A percentile compares a stretch with the other conserved stretches of the same genome.
Conservation (phyloP, 192 early-diverging fungal species). For the Gaertneriomyces semiglobifer region DNA sequence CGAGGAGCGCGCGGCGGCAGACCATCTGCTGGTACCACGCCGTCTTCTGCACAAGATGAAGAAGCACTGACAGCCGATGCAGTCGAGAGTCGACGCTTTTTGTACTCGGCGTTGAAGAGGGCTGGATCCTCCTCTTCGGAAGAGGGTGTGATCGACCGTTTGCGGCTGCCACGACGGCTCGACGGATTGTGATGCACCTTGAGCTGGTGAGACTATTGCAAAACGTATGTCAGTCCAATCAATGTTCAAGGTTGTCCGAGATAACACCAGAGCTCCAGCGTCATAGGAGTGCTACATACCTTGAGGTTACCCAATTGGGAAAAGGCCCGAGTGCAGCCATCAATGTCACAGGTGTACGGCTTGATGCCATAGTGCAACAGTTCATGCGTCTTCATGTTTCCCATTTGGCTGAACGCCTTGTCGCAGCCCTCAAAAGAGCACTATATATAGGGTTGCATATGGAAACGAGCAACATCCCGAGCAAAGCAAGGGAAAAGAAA, state of each 20-base stretch:
- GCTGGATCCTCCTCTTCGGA: conserved; percentile 14
- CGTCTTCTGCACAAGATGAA: neutral
- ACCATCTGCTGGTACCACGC: neutral
- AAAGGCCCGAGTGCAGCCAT: conserved; percentile 68
- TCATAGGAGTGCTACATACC: conserved; percentile 18
- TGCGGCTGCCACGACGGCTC: neutral
- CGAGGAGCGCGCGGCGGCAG: neutral
- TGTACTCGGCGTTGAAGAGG: neutral
- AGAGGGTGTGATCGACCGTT: conserved; percentile 11
- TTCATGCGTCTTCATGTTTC: conserved; percentile 81
- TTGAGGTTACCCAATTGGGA: conserved; percentile 66
- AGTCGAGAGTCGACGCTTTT: neutral
- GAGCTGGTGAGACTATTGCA: conserved; percentile 16
- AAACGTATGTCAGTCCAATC: neutral
- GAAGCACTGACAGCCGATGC: neutral
- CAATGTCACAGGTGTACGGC: conserved; percentile 66
- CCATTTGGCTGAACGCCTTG: conserved; percentile 77
- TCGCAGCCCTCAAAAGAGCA: conserved; percentile 66
- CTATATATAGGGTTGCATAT: conserved; percentile 2
- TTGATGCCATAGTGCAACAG: conserved; percentile 72
- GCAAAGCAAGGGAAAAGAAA: conserved; percentile 11
- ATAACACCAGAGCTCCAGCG: neutral
- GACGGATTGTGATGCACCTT: conserved; percentile 19
- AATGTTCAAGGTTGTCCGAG: neutral
- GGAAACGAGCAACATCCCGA: neutral